A percentile compares a stretch with the other conserved stretches of the same genome.
phyloP scores from a whole-genome alignment of 1,139 yeast genomes.

The Hansenula lynferdii region DNA sequence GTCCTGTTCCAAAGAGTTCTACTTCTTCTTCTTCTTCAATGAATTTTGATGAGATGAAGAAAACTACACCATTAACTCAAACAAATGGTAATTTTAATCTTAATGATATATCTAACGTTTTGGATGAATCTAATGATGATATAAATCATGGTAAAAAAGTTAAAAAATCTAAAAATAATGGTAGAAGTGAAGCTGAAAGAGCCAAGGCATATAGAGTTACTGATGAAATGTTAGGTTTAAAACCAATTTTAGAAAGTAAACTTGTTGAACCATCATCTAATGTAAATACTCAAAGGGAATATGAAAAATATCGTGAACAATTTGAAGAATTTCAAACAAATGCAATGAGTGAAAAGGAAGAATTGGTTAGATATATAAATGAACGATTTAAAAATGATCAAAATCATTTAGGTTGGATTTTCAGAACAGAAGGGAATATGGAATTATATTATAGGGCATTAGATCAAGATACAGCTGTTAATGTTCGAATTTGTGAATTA shows the following conservation, averaged over 20 bases:
- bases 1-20: no score
- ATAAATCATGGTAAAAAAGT: neutral
- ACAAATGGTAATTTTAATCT: conserved; percentile 12
- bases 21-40: no score
- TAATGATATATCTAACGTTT: conserved; percentile 1
- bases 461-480: neutral
- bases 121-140: conserved; percentile 1
- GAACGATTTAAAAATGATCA: neutral
- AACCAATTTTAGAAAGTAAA: neutral
- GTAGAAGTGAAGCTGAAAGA: neutral
- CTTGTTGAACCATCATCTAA: neutral
- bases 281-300: neutral
- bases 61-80: conserved; percentile 13
- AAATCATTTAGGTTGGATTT: neutral
- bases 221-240: neutral
- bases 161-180: neutral
- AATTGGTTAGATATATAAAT: neutral
- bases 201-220: neutral
- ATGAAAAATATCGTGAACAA: neutral
- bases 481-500: neutral
- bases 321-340: neutral
- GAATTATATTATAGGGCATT: neutral
- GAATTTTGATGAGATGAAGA: conserved; percentile 5
- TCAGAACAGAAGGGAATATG: neutral
- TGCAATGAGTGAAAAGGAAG: neutral